Evolutionary conservation across 495 filamentous ascomycete species (phyloP), one percentile per base, ranked within the genome.

Genomic region (Tetracladium setigerum): DNA sequence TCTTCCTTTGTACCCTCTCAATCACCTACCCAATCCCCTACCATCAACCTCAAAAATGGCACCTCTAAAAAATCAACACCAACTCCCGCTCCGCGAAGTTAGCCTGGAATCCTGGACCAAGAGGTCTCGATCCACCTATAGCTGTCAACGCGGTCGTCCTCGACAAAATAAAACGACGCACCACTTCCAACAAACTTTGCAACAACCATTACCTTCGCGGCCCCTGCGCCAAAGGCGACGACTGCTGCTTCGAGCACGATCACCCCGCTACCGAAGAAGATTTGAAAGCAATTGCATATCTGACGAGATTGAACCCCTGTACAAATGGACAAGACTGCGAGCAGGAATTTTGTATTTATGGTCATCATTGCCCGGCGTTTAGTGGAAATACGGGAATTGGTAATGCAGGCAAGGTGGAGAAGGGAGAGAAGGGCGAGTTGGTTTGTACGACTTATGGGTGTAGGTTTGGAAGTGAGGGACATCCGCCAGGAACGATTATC

Each of bases 251-350:
- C 57, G 77, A 81, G 46, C 88, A 94, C 64, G 67, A 79, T 31
- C 82, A 86, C 63, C 82, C 80, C 54, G 72, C 84, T 18, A 81
- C 73, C 10, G 72, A 75, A 47, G 73, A 76, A 22, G 87, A 94
- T 56, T 67, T 81, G 55, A 71, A 74, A 18, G 80, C 79, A 0
- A 72, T 95, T 53, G 73, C 76, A 2, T 78, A 81, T 36, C 74
- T 92, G 38, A 79, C 86, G 17, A 77, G 87, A 30, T 76, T 89
- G 69, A 88, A 85, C 32, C 87, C 87, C 9, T 95, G 89, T 64
- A 69, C 73, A 5, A 79, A 78, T 53, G 86, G 86, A 4, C 73
- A 83, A 55, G 75, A 79, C 14, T 95, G 89, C 59, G 79, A 84
- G 30, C 79, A 82, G 35, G 66, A 78, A 0, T 81, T 85, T 44